Evolutionary conservation across 139 green algal genomes (phyloP), one percentile per base, ranked within the genome.

Genomic region (Desmodesmus armatus): DNA sequence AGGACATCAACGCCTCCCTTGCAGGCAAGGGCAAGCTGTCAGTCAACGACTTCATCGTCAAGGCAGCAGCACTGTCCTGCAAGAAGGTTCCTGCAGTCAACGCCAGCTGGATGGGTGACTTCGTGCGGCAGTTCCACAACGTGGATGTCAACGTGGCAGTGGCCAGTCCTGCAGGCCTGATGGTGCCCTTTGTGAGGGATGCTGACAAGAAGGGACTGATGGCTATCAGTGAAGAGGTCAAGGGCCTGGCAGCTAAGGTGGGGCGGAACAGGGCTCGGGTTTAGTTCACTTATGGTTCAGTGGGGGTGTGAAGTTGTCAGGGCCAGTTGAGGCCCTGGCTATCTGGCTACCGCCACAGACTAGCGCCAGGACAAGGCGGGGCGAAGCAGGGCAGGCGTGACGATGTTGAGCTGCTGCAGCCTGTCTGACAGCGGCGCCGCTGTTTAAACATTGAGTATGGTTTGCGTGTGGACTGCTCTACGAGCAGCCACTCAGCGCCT

Each of bases 11-110:
- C 75, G 90, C 92, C 39, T 86, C 74, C 1, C 65, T 93, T 5
- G 72, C 87, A 3, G 55, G 87, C 23, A 37, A 29, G 5, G 84
- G 62, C 29, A 99, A 99, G 92, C 87, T 99, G 67, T 96, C 88
- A 23, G 90, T 99, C 37, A 99, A 99, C 87, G 97, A 99, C 88
- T 98, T 99, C 72, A 81, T 99, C 31, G 91, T 99, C 92, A 99
- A 99, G 86, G 95, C 96, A 25, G 89, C 93, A 25, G 95, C 95
- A 13, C 87, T 96, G 87, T 90, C 97, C 4, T 88, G 96, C 76
- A 93, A 88, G 51, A 92, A 95, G 82, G 95, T 99, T 58, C 83
- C 92, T 43, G 92, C 87, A 11, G 84, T 96, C 17, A 98, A 98
- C 79, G 86, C 92, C 15, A 93, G 88, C 47, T 98, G 96, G 96